Percentiles rank a stretch among this genome's conserved stretches.
These are phyloP conservation scores for Irpex sp. DNA, from an alignment of 1,284 basidiomycete species.

Conservation along the genomic window DNA sequence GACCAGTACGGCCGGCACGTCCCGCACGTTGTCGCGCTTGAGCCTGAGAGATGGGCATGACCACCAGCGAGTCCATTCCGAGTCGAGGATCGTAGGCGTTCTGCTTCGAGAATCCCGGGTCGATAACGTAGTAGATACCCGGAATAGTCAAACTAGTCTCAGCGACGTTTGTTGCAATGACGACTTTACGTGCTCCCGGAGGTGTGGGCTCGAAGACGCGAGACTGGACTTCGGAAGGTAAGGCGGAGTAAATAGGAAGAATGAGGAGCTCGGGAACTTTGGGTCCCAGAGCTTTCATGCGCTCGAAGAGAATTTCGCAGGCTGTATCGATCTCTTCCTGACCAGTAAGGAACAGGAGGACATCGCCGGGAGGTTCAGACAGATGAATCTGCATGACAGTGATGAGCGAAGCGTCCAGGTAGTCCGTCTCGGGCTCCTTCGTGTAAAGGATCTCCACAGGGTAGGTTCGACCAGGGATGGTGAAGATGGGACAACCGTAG, in stretches of 20 bases:
- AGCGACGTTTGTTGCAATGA: constrained; percentile 98
- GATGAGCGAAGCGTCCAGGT: constrained; percentile 95
- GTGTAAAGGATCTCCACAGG: constrained; percentile 97
- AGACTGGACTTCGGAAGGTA: constrained; percentile 97
- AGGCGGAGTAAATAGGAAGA: constrained; percentile 94
- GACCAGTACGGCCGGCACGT: constrained; percentile 95
- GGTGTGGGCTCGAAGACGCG: constrained; percentile 97
- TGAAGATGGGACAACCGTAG: constrained; percentile 97
- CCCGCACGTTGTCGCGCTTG: constrained; percentile 94
- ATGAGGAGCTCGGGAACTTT: constrained; percentile 97
- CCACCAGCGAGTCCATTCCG: constrained; percentile 98
- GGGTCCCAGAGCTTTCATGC: constrained; percentile 95
- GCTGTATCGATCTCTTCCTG: constrained; percentile 98
- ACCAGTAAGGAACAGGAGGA: constrained; percentile 96
- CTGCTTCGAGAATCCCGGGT: constrained; percentile 98
- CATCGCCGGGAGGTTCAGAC: constrained; percentile 94
- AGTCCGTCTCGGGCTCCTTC: constrained; percentile 98
- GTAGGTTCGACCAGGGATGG: constrained; percentile 98
- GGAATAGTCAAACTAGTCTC: constrained; percentile 98
- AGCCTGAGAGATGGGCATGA: constrained; percentile 99
- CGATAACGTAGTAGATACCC: constrained; percentile 98
- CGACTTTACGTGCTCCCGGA: constrained; percentile 93
- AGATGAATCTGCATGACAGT: constrained; percentile 99
- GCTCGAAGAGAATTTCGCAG: constrained; percentile 95
- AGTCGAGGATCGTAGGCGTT: constrained; percentile 97